phyloP scores from a whole-genome alignment of 306 rosid species.

The Potentilla sterilis region DNA sequence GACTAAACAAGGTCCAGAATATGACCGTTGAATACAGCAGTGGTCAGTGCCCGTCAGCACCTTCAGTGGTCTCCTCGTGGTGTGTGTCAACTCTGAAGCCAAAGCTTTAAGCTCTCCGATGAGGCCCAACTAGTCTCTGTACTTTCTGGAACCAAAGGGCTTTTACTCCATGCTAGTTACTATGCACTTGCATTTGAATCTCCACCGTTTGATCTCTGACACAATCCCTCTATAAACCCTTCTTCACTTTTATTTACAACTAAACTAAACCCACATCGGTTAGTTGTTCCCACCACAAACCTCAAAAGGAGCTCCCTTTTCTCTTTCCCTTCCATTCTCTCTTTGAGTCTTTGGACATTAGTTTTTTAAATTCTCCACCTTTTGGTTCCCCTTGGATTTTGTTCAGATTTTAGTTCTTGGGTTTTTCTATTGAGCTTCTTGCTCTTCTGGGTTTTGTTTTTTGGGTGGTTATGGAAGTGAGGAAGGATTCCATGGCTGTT shows the following conservation, averaged over 20 bases:
- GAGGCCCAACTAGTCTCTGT: background rate
- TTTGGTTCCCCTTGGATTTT: slow-evolving; percentile 17
- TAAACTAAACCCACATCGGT: slow-evolving; percentile 5
- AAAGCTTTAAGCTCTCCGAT: slow-evolving; percentile 7
- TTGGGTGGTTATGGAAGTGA: slow-evolving; percentile 24
- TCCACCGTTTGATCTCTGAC: slow-evolving; percentile 36
- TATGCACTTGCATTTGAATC: slow-evolving; percentile 26
- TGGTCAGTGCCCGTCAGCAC: slow-evolving; percentile 33
- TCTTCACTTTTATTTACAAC: slow-evolving; percentile 8
- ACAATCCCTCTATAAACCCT: background rate
- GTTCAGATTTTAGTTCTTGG: slow-evolving; percentile 14
- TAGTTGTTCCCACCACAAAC: slow-evolving; percentile 13
- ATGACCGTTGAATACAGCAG: slow-evolving; percentile 45
- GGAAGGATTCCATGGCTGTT: slow-evolving; percentile 42
- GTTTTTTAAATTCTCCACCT: slow-evolving; percentile 2
- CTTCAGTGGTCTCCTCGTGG: slow-evolving; percentile 25
- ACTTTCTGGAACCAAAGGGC: background rate
- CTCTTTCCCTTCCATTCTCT: slow-evolving; percentile 12
- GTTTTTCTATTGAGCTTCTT: slow-evolving; percentile 19
- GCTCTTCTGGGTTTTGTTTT: slow-evolving; percentile 12
- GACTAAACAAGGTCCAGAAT: slow-evolving; percentile 5
- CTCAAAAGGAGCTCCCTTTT: slow-evolving; percentile 46
- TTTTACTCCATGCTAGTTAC: slow-evolving; percentile 13
- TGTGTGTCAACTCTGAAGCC: background rate
- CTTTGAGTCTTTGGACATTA: background rate